Conservation (phyloP, 1,284 basidiomycete genomes). For the Ustilago loliicola region DNA sequence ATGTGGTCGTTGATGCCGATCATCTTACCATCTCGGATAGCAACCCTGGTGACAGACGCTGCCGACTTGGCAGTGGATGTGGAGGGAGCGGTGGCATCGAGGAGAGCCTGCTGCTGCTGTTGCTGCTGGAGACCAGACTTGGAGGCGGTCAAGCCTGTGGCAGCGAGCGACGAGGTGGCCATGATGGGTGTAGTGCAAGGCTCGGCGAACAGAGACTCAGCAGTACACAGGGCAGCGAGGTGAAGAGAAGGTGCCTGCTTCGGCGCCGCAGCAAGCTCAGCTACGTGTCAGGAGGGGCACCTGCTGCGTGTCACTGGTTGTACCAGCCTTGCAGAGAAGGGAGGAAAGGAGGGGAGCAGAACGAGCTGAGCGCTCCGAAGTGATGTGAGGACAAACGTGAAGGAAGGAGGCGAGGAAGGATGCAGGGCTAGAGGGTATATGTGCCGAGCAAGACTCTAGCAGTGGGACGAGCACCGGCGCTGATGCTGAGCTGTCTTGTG, state of each 20-base stretch:
- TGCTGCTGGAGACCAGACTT: slow-evolving; percentile 43
- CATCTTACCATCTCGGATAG: slow-evolving; percentile 58
- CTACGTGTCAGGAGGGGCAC: not conserved
- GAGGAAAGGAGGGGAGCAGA: slow-evolving; percentile 1
- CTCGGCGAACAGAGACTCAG: not conserved
- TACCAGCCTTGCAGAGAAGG: not conserved
- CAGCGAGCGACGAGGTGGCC: slow-evolving; percentile 45
- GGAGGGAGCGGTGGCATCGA: slow-evolving; percentile 39
- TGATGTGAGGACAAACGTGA: not conserved
- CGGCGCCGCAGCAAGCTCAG: not conserved
- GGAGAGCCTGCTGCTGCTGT: slow-evolving; percentile 50
- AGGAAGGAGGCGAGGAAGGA: not conserved
- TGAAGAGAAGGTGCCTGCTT: not conserved
- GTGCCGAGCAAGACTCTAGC: not conserved
- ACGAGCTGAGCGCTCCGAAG: not conserved
- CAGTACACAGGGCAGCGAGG: not conserved
- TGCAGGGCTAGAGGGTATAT: slow-evolving; percentile 1
- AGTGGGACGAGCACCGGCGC: not conserved
- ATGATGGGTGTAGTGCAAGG: slow-evolving; percentile 15
- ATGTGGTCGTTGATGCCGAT: slow-evolving; percentile 80
- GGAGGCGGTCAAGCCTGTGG: slow-evolving; percentile 53
- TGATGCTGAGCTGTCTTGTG: not conserved
- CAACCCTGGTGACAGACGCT: slow-evolving; percentile 52
- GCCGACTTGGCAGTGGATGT: slow-evolving; percentile 38
- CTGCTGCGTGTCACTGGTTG: slow-evolving; percentile 6